Base-by-base conservation (phyloP, 371 early-diverging fungal species). In the Lichtheimia corymbifera region DNA sequence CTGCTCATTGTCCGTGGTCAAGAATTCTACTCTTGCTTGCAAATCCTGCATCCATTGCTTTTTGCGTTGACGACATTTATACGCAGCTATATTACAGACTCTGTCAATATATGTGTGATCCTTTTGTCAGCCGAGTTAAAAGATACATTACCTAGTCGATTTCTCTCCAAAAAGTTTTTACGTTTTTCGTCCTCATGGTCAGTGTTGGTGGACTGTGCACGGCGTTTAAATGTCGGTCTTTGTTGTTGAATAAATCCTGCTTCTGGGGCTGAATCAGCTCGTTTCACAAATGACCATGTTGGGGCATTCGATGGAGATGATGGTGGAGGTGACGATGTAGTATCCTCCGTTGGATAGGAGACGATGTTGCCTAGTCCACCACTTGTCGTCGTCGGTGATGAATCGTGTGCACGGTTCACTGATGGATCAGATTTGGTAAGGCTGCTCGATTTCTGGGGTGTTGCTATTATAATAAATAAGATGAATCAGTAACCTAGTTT, bases 161-260 rank as follows among this genome's bases (percentile, higher is more conserved):
- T 92, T 61, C 92, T 78, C 70, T 92, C 94, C 72, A 92, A 78
- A 72, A 93, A 91, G 72, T 84, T 91, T 63, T 78, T 78, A 55
- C 92, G 79, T 61, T 90, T 91, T 51, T 88, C 90, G 55, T 88
- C 87, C 17, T 79, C 83, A 27, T 83, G 78, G 22, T 50, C 41
- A 24, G 28, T 25, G 25, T 54, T 53, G 4, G 17, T 40, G 22
- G 51, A 50, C 18, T 55, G 52, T 20, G 63, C 9, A 7, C 53
- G 24, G 2, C 63, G 57, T 47, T 55, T 54, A 0, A 9, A 5
- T 17, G 12, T 41, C 5, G 45, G 49, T 56, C 57, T 18, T 45
- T 44, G 24, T 14, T 27, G 15, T 9, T 3, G 9, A 13, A 25
- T 15, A 3, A 17, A n/a, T 28, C 11, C 54, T 28, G 27, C 15